Evolutionary conservation across 1,284 basidiomycete species (phyloP).

Genomic region (Moesziomyces sp.): DNA sequence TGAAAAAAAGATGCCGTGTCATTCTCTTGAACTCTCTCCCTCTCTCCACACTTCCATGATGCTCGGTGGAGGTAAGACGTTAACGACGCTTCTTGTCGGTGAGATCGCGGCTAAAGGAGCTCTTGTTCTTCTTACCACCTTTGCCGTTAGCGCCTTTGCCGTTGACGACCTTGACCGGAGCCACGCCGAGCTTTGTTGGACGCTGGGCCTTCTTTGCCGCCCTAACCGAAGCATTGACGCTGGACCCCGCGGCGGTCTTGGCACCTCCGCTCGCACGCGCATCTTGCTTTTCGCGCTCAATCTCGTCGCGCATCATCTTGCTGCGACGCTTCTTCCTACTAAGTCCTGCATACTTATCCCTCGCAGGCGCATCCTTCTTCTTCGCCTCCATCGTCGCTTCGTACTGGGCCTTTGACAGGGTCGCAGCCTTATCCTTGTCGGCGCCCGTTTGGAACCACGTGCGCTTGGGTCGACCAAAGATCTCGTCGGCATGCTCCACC

Average conservation of each 20-base stretch:
- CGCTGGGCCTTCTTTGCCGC: conserved; percentile 59
- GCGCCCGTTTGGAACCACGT: conserved; percentile 96
- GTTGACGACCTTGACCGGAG: conserved; percentile 28
- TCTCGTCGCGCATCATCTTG: conserved; percentile 59
- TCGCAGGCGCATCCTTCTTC: background rate
- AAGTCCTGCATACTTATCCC: conserved; percentile 58
- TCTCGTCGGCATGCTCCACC: conserved; percentile 93
- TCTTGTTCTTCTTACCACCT: conserved; percentile 33
- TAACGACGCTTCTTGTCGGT: conserved; percentile 29
- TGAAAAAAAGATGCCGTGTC: background rate
- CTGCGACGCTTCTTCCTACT: conserved; percentile 56
- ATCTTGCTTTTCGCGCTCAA: conserved; percentile 47
- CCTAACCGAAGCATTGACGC: conserved; percentile 53
- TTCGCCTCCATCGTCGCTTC: conserved; percentile 45
- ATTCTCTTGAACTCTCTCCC: no score
- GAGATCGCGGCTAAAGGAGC: conserved; percentile 45
- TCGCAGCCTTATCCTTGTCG: conserved; percentile 75
- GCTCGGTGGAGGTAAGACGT: background rate
- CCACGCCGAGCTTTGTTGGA: conserved; percentile 59
- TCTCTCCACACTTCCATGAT: background rate
- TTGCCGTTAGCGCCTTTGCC: conserved; percentile 14
- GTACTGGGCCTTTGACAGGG: conserved; percentile 47
- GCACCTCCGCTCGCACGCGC: conserved; percentile 15
- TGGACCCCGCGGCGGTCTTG: conserved; percentile 15
- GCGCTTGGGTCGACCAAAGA: conserved; percentile 88